phyloP scores from a whole-genome alignment of 1,284 basidiomycete species.

The Sphaerobolus stellatus region DNA sequence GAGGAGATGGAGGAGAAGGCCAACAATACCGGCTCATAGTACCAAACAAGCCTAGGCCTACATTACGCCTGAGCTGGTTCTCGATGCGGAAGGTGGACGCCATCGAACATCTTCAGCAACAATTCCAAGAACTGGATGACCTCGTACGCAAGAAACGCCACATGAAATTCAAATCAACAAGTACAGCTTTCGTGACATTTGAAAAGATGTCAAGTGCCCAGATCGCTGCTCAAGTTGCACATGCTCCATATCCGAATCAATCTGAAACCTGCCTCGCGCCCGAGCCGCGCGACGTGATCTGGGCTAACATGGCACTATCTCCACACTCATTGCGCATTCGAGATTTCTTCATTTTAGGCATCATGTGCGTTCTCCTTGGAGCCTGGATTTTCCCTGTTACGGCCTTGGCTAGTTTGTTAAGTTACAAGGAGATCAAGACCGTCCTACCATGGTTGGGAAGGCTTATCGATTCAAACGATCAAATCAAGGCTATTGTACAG shows the following conservation, averaged over 20 bases:
- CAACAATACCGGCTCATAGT: slow-evolving; percentile 53
- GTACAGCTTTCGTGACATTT: slow-evolving; percentile 94
- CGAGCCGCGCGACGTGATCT: slow-evolving; percentile 94
- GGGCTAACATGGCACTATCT: slow-evolving; percentile 82
- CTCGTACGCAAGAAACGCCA: slow-evolving; percentile 63
- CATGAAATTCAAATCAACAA: slow-evolving; percentile 76
- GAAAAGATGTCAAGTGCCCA: slow-evolving; percentile 93
- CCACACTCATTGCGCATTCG: slow-evolving; percentile 58
- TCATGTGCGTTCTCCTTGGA: slow-evolving; percentile 72
- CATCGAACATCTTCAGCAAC: slow-evolving; percentile 77
- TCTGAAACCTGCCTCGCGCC: slow-evolving; percentile 77
- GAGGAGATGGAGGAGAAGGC: slow-evolving; percentile 25
- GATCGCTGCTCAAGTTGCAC: slow-evolving; percentile 86
- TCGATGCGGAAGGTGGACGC: slow-evolving; percentile 72
- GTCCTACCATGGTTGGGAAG: slow-evolving; percentile 80
- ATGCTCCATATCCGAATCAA: slow-evolving; percentile 68
- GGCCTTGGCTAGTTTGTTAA: slow-evolving; percentile 81
- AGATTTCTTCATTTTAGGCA: slow-evolving; percentile 65
- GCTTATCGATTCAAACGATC: slow-evolving; percentile 77
- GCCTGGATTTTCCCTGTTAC: slow-evolving; percentile 89
- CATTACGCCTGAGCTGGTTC: slow-evolving; percentile 67
- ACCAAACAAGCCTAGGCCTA: slow-evolving; percentile 71
- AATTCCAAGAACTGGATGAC: slow-evolving; percentile 79
- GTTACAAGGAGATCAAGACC: slow-evolving; percentile 90
- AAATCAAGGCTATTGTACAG: slow-evolving; percentile 84